These are phyloP conservation scores for Termitomyces sp. DNA, from an alignment of 768 basidiomycete species.

Conservation along the genomic window DNA sequence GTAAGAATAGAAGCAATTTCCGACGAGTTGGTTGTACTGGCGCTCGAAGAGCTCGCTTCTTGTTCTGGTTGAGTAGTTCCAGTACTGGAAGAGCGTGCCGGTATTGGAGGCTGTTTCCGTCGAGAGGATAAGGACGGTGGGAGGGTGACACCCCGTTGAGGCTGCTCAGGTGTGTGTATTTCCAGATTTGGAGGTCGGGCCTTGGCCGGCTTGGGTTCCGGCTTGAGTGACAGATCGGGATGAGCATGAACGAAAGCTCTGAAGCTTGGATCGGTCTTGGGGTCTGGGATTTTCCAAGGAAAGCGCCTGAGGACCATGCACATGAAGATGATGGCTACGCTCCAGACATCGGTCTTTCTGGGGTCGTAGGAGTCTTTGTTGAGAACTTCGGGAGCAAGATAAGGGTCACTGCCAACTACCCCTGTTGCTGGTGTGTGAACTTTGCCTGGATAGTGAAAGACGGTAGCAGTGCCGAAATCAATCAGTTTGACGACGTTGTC, in stretches of 20 bases:
- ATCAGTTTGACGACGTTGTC: slow-evolving; percentile 96
- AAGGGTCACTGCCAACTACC: slow-evolving; percentile 95
- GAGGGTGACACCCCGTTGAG: slow-evolving; percentile 33
- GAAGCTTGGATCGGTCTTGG: slow-evolving; percentile 90
- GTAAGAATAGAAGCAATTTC: slow-evolving; percentile 45
- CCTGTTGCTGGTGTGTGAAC: slow-evolving; percentile 77
- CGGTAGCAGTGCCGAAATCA: slow-evolving; percentile 99
- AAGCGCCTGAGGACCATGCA: slow-evolving; percentile 98
- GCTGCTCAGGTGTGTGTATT: slow-evolving; percentile 11
- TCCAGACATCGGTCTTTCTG: slow-evolving; percentile 98
- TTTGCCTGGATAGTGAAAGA: slow-evolving; percentile 98
- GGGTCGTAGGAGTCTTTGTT: slow-evolving; percentile 83
- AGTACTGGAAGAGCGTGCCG: slow-evolving; percentile 33
- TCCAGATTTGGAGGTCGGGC: slow-evolving; percentile 10
- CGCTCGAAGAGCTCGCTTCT: slow-evolving; percentile 31
- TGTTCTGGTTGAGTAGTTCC: slow-evolving; percentile 20
- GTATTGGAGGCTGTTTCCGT: slow-evolving; percentile 21
- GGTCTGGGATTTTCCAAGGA: slow-evolving; percentile 98
- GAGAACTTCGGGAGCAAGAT: slow-evolving; percentile 96
- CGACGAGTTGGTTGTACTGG: slow-evolving; percentile 33
- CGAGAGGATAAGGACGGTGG: slow-evolving; percentile 25
- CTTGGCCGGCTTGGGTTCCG: slow-evolving; percentile 33
- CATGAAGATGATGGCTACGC: slow-evolving; percentile 96
- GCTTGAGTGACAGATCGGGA: slow-evolving; percentile 69
- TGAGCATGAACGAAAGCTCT: slow-evolving; percentile 90